A percentile compares a stretch with the other conserved stretches of the same genome.
Evolutionary conservation across 2,329 filamentous ascomycete species (phyloP).

Genomic region (Monilinia fructigena): DNA sequence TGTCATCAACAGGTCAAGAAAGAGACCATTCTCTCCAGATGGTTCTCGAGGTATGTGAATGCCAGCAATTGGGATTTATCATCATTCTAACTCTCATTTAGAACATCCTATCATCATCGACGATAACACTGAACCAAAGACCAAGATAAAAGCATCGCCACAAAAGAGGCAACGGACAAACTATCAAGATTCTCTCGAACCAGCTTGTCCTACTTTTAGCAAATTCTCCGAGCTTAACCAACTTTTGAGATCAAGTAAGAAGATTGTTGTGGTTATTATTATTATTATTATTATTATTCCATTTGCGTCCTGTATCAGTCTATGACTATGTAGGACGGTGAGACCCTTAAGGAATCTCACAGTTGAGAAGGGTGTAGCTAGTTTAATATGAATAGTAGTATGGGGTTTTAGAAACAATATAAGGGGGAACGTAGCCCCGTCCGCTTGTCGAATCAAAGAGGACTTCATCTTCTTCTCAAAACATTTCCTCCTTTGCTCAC

Average conservation of each 20-base stretch:
- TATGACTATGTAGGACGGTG: too few relatives aligned
- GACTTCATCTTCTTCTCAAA: too few relatives aligned
- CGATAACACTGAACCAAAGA: constrained; percentile 8
- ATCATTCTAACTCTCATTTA: constrained; percentile 17
- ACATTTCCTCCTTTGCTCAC: too few relatives aligned
- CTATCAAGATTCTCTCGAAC: constrained; percentile 11
- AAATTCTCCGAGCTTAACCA: constrained; percentile 20
- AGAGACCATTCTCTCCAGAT: constrained; percentile 10
- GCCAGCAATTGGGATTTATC: constrained; percentile 6
- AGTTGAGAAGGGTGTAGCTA: too few relatives aligned
- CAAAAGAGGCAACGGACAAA: constrained; percentile 7
- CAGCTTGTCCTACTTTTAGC: constrained; percentile 6
- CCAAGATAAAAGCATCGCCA: constrained; percentile 11
- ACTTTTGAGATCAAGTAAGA: constrained; percentile 32
- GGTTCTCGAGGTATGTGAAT: constrained; percentile 16
- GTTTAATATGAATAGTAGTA: too few relatives aligned
- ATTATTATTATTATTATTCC: too few relatives aligned
- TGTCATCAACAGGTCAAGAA: constrained; percentile 11
- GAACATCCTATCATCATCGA: constrained; percentile 10
- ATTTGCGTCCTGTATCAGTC: too few relatives aligned
- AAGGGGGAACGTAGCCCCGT: too few relatives aligned
- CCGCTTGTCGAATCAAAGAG: too few relatives aligned
- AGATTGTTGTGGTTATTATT: constrained; percentile 32
- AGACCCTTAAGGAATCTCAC: too few relatives aligned
- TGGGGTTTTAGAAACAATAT: too few relatives aligned